Base-by-base conservation (phyloP, 1,284 basidiomycete genomes). In the Ustilago trichophora region DNA sequence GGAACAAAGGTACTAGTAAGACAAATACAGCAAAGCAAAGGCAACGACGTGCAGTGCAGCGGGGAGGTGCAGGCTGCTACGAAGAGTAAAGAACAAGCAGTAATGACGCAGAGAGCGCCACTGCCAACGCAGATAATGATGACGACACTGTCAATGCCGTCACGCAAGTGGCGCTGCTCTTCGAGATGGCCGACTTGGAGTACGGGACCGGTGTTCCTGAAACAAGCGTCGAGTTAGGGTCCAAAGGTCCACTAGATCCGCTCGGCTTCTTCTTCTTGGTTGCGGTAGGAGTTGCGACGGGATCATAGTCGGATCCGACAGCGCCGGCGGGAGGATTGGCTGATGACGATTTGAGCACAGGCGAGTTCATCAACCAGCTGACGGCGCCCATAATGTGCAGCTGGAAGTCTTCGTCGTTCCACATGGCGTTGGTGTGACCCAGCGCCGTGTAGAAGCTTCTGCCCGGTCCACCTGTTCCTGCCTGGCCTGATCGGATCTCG, bases 361-460 rank as follows among this genome's bases (percentile, higher is more conserved):
- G 66, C 18, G 70, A 73, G 18, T 42, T 63, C 36, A 76, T 57
- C 35, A 76, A 58, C 75, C 75, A 76, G 11, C 46, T 31, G 10
- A 76, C 41, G 3, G 60, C 75, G 15, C 75, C 75, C 46, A 62
- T 53, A 22, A 76, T 65, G 51, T 76, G 75, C 16, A 55, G 38
- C 24, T 71, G 59, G 40, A 76, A 66, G 22, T 16, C 52, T 2
- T 71, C 45, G 21, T 75, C 58, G 21, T 48, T 45, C 73, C 73
- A 77, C 41, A 57, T 60, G 8, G 55, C 60, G 25, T 67, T 50
- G 4, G 71, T 73, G 36, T 77, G 75, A 1, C 75, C 75, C 21
- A 77, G 37, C 1, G 52, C 56, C 1, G 75, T 77, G 51, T 74
- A 77, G 37, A 73, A 77, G 19, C 54, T 58, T 13, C 75, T 35